Conservation (phyloP, 192 early-diverging fungal species). For the Rhizoclosmatium globosum region DNA sequence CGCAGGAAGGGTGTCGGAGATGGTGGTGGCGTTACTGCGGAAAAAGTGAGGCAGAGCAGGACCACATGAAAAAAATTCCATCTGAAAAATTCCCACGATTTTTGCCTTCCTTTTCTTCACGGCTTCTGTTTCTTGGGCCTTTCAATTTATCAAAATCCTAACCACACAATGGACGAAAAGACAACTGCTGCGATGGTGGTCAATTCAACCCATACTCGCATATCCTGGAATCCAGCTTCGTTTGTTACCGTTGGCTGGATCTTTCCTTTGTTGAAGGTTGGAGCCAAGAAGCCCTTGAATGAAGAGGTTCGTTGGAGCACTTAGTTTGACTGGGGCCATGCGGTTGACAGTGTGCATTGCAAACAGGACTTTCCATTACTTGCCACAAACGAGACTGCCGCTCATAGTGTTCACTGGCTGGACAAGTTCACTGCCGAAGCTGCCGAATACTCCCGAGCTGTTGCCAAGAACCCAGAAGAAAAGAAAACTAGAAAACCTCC, state of each 20-base stretch:
- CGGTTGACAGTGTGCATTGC: too few relatives aligned
- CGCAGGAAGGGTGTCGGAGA: too few relatives aligned
- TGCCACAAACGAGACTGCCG: neutral
- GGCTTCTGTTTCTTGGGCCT: too few relatives aligned
- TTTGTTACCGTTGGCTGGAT: conserved; percentile 24
- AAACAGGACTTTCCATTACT: conserved; percentile 5
- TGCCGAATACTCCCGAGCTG: neutral
- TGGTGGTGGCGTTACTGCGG: too few relatives aligned
- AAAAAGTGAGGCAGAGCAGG: too few relatives aligned
- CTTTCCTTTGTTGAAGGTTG: conserved; percentile 3
- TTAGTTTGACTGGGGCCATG: too few relatives aligned
- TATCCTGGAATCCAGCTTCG: neutral
- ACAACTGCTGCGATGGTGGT: too few relatives aligned
- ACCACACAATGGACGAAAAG: neutral
- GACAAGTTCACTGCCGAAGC: conserved; percentile 1
- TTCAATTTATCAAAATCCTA: neutral
- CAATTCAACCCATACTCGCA: too few relatives aligned
- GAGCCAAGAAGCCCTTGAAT: conserved; percentile 14
- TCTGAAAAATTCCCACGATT: too few relatives aligned
- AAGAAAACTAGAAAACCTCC: neutral
- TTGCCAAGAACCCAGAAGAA: neutral
- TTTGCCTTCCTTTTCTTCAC: too few relatives aligned
- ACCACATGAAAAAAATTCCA: too few relatives aligned
- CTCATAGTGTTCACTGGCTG: neutral
- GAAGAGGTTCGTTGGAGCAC: neutral